These are phyloP conservation scores for Lentinula novae-zelandiae DNA, from an alignment of 1,284 basidiomycete species.

Conservation along the genomic window DNA sequence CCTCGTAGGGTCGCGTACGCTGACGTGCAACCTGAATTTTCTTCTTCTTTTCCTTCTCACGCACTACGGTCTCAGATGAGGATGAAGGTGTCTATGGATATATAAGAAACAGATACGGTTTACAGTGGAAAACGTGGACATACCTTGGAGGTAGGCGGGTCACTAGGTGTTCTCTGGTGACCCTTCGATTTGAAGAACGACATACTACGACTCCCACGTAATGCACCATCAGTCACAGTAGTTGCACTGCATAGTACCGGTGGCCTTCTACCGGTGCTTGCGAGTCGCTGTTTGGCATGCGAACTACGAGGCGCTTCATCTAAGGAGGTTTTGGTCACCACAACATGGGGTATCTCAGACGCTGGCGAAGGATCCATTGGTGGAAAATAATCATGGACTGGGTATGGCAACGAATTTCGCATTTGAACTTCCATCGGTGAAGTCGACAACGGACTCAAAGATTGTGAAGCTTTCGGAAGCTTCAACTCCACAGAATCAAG, in stretches of 20 bases:
- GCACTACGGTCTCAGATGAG: background rate
- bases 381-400: background rate
- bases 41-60: slow-evolving; percentile 18
- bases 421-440: background rate
- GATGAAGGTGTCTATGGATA: background rate
- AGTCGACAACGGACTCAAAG: background rate
- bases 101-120: background rate
- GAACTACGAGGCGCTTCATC: background rate
- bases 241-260: background rate
- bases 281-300: background rate
- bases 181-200: slow-evolving; percentile 16
- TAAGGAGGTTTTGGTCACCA: background rate
- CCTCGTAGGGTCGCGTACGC: slow-evolving; percentile 58
- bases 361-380: background rate
- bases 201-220: background rate
- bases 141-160: background rate
- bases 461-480: background rate
- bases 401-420: background rate
- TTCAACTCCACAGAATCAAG: background rate
- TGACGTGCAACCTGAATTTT: slow-evolving; percentile 26
- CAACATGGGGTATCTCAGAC: background rate
- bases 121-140: background rate
- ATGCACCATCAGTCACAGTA: background rate
- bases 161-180: slow-evolving; percentile 11
- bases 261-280: background rate